These are phyloP conservation scores for Thelephora aurantiotincta DNA, from an alignment of 768 basidiomycete genomes.

Conservation along the genomic window DNA sequence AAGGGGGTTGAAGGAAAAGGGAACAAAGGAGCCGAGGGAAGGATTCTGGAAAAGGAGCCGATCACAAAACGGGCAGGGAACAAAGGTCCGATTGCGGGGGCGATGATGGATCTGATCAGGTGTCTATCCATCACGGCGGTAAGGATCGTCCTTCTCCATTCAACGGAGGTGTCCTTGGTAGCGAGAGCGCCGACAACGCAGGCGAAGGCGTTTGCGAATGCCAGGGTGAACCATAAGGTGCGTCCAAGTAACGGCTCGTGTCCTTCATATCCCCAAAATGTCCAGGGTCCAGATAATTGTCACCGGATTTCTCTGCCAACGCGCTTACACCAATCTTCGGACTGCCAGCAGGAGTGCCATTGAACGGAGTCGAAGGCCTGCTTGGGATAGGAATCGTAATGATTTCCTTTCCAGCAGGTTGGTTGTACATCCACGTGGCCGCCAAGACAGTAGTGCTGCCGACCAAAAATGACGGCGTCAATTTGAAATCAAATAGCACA, in stretches of 20 bases:
- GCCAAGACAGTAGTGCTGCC: slow-evolving; percentile 76
- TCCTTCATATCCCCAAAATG: slow-evolving; percentile 26
- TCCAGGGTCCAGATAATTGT: slow-evolving; percentile 13
- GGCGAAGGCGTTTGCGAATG: slow-evolving; percentile 36
- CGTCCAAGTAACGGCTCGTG: slow-evolving; percentile 31
- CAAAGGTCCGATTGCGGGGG: too few relatives aligned
- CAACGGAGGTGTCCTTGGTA: not conserved
- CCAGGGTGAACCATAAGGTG: slow-evolving; percentile 35
- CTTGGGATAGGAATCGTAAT: slow-evolving; percentile 18
- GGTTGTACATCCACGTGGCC: slow-evolving; percentile 94
- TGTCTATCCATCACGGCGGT: too few relatives aligned
- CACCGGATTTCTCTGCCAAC: slow-evolving; percentile 17
- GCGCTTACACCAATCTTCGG: slow-evolving; percentile 36
- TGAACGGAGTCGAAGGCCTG: slow-evolving; percentile 19
- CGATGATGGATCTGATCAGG: too few relatives aligned
- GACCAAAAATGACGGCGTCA: slow-evolving; percentile 77
- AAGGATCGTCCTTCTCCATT: not conserved
- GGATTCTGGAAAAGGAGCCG: too few relatives aligned
- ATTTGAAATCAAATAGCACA: slow-evolving; percentile 76
- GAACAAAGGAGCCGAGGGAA: too few relatives aligned
- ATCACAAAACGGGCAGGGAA: too few relatives aligned
- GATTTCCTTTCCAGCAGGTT: slow-evolving; percentile 32
- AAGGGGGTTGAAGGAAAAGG: too few relatives aligned
- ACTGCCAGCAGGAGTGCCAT: slow-evolving; percentile 33
- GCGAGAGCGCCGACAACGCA: slow-evolving; percentile 11